These are phyloP conservation scores for Cryptococcus floricola DNA, from an alignment of 1,284 basidiomycete species.

Conservation along the genomic window DNA sequence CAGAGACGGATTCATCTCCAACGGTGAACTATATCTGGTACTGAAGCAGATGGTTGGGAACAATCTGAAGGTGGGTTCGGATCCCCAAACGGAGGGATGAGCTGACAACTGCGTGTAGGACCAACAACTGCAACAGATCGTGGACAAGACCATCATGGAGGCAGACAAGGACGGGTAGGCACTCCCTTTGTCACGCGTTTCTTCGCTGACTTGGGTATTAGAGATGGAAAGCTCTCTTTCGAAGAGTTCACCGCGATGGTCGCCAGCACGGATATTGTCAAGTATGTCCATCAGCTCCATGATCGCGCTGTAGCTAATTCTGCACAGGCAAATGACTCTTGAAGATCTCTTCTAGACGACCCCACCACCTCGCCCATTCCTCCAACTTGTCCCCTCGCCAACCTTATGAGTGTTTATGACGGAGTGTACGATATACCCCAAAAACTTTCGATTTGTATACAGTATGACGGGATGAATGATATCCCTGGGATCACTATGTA, in stretches of 20 bases:
- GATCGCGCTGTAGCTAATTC: not conserved
- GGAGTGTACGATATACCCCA: not conserved
- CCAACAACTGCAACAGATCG: conserved; percentile 98
- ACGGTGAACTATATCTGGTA: conserved; percentile 96
- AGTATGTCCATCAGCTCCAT: conserved; percentile 29
- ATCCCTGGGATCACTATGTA: not conserved
- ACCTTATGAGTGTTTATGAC: not conserved
- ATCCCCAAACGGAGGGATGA: not conserved
- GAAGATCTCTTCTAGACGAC: conserved; percentile 73
- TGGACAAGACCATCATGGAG: conserved; percentile 99
- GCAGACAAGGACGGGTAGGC: conserved; percentile 82
- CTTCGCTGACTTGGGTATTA: conserved; percentile 11
- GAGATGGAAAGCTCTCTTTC: conserved; percentile 93
- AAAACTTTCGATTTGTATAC: not conserved
- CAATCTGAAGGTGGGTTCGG: conserved; percentile 76
- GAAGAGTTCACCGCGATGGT: conserved; percentile 97
- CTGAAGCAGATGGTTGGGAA: conserved; percentile 99
- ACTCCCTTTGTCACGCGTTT: conserved; percentile 1
- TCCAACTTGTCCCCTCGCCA: not conserved
- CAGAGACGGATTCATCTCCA: conserved; percentile 95
- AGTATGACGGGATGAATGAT: not conserved
- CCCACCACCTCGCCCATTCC: not conserved
- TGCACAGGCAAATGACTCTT: conserved; percentile 88
- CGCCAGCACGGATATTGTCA: conserved; percentile 70
- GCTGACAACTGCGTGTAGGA: conserved; percentile 57